Conservation (phyloP, 306 rosid species). For the Leucaena leucocephala region DNA sequence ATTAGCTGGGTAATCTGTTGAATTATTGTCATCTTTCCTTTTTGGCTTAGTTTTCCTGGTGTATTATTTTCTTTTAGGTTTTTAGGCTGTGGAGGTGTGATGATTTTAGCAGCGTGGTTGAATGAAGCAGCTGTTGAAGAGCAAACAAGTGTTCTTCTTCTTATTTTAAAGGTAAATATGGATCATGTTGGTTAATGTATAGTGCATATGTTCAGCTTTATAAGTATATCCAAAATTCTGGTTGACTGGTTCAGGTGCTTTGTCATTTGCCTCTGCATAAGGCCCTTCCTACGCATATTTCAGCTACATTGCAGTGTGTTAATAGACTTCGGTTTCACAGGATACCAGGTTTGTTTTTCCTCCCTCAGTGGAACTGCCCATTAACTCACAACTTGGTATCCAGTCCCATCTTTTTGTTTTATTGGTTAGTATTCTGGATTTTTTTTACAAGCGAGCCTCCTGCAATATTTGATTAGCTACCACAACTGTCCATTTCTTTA, state of each 20-base stretch:
- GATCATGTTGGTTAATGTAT: constrained; percentile 32
- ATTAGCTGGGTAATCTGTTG: constrained; percentile 29
- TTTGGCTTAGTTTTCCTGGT: constrained; percentile 40
- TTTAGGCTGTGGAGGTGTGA: constrained; percentile 76
- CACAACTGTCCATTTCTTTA: background rate
- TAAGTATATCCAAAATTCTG: constrained; percentile 24
- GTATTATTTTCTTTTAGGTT: constrained; percentile 60
- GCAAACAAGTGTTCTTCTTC: constrained; percentile 82
- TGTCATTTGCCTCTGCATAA: constrained; percentile 92
- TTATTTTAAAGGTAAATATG: constrained; percentile 74
- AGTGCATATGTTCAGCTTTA: background rate
- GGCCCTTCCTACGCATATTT: constrained; percentile 85
- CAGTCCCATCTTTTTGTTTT: background rate
- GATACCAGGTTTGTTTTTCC: constrained; percentile 70
- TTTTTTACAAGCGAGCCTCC: background rate
- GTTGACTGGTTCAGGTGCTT: constrained; percentile 69
- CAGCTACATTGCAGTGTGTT: constrained; percentile 87
- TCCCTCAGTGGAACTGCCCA: constrained; percentile 10
- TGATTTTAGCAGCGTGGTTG: constrained; percentile 90
- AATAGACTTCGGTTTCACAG: constrained; percentile 87
- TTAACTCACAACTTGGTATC: background rate
- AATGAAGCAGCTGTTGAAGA: constrained; percentile 85
- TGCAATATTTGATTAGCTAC: background rate
- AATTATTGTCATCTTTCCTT: constrained; percentile 12
- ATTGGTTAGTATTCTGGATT: background rate